Evolutionary conservation across 139 green algal species (phyloP), one percentile per base, ranked within the genome.

Genomic region (Nannochloris sp.): DNA sequence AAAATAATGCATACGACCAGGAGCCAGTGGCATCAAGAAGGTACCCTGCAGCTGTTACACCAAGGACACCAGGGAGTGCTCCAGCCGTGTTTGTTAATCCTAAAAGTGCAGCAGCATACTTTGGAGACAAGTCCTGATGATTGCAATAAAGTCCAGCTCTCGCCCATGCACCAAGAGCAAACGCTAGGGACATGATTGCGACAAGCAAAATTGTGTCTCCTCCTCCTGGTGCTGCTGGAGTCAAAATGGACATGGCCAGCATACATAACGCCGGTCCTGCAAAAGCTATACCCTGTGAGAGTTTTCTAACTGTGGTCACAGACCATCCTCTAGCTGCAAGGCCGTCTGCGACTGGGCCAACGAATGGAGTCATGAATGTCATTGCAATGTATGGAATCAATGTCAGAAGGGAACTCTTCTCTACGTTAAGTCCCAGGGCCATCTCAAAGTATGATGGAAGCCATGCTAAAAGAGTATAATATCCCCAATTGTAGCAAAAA

Each of bases 401-500:
- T 9, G 86, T 91, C 2, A 94, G 74, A 59, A 94, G 69, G 57
- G 71, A 85, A 34, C 65, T 82, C 48, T 78, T 80, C 62, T 90
- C 79, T 51, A 95, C 83, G 48, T 91, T 87, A 24, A 97, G 78
- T 3, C 86, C 85, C 34, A 98, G 74, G 0, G 82, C 78, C 46
- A 97, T 80, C 53, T 94, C 90, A 75, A 97, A 98, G 79, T 96
- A 99, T 5, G 78, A 87, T 9, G 93, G 93, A 72, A 99, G 83
- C 93, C 93, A 99, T 2, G 93, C 85, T 48, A 97, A 78, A 44
- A 98, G 80, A 3, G 84, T 92, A 78, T 97, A 97, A 72, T 97
- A 94, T 16, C 83, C 80, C 87, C 90, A 99, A 77, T 99, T 97
- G 81, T 89, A 94, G 81, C 89, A 96, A 62, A 98, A 99, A 82